Evolutionary conservation across 345 rosid species (phyloP).

Genomic region (Euphorbia peplus): DNA sequence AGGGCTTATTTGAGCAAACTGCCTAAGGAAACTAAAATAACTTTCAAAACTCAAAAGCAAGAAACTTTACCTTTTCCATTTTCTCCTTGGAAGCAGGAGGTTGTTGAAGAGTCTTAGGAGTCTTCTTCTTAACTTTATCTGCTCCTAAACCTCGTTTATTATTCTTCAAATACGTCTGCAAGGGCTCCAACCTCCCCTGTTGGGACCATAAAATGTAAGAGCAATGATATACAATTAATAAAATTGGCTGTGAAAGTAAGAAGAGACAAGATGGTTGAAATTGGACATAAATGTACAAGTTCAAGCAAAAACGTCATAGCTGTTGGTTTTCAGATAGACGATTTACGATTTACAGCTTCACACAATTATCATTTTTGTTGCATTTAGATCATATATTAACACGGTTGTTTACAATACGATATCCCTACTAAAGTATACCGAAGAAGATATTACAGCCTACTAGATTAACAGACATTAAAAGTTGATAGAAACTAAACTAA

Average conservation of each 20-base stretch:
- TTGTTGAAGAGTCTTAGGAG: conserved; percentile 22
- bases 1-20: not conserved
- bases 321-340: too few relatives aligned
- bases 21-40: not conserved
- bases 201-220: conserved; percentile 6
- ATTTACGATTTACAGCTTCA: too few relatives aligned
- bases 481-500: conserved; percentile 13
- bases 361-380: too few relatives aligned
- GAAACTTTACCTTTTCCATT: conserved; percentile 31
- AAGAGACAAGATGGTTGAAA: not conserved
- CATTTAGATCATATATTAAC: too few relatives aligned
- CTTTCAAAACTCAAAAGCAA: not conserved
- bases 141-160: conserved; percentile 85
- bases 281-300: not conserved
- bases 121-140: conserved; percentile 47
- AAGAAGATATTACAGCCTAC: not conserved
- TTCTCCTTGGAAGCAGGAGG: conserved; percentile 23
- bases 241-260: not conserved
- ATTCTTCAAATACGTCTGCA: conserved; percentile 48
- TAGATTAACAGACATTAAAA: not conserved
- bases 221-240: not conserved
- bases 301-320: not conserved
- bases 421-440: not conserved
- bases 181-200: conserved; percentile 82
- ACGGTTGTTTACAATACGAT: too few relatives aligned